Evolutionary conservation across 2,329 filamentous ascomycete species (phyloP), one percentile per base, ranked within the genome.

Genomic region (Didymella arachidicola): DNA sequence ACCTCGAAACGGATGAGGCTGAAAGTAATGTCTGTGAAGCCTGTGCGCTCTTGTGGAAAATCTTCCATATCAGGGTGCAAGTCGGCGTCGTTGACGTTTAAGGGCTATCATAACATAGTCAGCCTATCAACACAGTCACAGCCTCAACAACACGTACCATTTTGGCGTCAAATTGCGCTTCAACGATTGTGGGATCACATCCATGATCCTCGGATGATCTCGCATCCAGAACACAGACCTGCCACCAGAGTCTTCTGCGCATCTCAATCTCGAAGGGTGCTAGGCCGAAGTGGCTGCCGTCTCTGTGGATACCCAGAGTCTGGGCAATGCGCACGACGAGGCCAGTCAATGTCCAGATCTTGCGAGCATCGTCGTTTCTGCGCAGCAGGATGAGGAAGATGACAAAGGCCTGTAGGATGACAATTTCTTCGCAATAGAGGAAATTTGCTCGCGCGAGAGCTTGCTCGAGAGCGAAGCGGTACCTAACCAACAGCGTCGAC

Each of bases 381-480:
- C 85, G 81, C 62, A 80, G 76, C 72, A 84, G 78, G 42, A 87
- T 84, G 25, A 90, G 72, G 68, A 88, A 89, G 16, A 89, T 76
- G 10, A 86, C 79, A 36, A 87, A 83, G 0, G 87, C 85, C 72
- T 89, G 87, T 16, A 90, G 75, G 10, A 89, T 82, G 36, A 87
- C 78, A 19, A 86, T 77, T 67, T 87, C 87, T 57, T 87, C 84
- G 7, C 85, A 87, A 55, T 83, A 85, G 1, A 90, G 70, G 49
- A 90, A 83, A 61, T 87, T 84, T 7, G 87, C 87, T 48, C 84
- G 81, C 3, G 87, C 84, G 43, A 90, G 77, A 2, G 85, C 85
- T 68, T 89, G 87, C 67, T 89, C 87, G 2, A 86, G 76, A 2
- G 82, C 87, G 67, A 88, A 87, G 8, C 87, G 83, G 70, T 88